A percentile compares a stretch with the other conserved stretches of the same genome.
Evolutionary conservation across 495 filamentous ascomycete species (phyloP).

Genomic region (Parmelia sp.): DNA sequence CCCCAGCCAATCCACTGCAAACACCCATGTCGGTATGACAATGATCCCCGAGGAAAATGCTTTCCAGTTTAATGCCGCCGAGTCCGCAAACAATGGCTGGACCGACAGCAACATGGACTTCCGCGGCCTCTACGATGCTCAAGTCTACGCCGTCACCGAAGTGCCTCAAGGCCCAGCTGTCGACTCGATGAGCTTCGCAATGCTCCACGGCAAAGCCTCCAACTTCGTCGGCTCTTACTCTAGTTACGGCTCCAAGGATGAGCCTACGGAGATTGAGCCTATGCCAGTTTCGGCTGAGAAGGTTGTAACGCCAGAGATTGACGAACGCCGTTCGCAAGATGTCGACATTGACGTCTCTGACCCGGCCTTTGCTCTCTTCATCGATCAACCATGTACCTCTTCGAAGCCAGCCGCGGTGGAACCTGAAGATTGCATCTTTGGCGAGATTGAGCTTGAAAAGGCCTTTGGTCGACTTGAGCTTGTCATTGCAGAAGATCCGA

Average conservation of each 20-base stretch:
- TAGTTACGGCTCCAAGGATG: slow-evolving; percentile 44
- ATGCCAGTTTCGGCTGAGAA: slow-evolving; percentile 33
- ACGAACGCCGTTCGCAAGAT: slow-evolving; percentile 26
- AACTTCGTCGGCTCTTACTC: slow-evolving; percentile 35
- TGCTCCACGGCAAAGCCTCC: slow-evolving; percentile 61
- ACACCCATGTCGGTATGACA: slow-evolving; percentile 56
- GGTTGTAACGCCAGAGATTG: slow-evolving; percentile 29
- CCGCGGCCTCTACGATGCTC: slow-evolving; percentile 55
- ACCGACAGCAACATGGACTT: slow-evolving; percentile 47
- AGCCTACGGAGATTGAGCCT: slow-evolving; percentile 44
- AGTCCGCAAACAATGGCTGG: slow-evolving; percentile 47
- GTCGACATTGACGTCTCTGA: slow-evolving; percentile 55
- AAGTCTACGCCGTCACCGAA: slow-evolving; percentile 73
- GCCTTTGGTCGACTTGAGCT: slow-evolving; percentile 51
- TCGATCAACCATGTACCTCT: slow-evolving; percentile 38
- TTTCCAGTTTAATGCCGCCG: slow-evolving; percentile 59
- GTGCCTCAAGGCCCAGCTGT: slow-evolving; percentile 64
- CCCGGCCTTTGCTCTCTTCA: slow-evolving; percentile 52
- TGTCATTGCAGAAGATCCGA: slow-evolving; percentile 49
- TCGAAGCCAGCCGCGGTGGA: slow-evolving; percentile 21
- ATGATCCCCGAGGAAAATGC: slow-evolving; percentile 65
- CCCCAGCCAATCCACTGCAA: slow-evolving; percentile 44
- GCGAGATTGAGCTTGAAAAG: slow-evolving; percentile 53
- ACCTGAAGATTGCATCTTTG: slow-evolving; percentile 41
- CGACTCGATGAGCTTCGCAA: slow-evolving; percentile 47